Evolutionary conservation across 1,284 basidiomycete genomes (phyloP).

Genomic region (Sanguinoderma infundibulare): DNA sequence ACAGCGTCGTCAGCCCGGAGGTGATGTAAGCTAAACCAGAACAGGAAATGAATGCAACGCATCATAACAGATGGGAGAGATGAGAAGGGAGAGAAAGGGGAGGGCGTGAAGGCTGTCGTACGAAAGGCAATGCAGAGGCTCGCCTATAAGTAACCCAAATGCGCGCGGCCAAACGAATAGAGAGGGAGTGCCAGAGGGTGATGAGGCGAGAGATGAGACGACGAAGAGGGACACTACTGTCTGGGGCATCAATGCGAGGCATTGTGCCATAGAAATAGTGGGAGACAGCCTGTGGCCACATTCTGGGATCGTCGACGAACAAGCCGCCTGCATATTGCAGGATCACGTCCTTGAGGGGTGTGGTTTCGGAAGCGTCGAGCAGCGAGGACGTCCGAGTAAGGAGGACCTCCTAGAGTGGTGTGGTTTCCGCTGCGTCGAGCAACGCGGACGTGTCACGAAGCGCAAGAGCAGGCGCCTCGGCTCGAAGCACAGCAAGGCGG

Average conservation of each 20-base stretch:
- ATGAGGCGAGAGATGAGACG: not conserved
- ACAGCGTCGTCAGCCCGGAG: no score
- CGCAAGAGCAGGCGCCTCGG: not conserved
- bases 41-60: no score
- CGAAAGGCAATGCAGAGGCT: not conserved
- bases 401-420: not conserved
- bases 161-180: not conserved
- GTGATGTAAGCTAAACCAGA: no score
- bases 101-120: not conserved
- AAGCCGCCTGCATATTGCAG: no score
- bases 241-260: not conserved
- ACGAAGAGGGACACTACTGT: not conserved
- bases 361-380: not conserved
- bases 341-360: no score
- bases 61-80: constrained; percentile 1
- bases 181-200: not conserved
- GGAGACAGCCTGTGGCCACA: no score
- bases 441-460: not conserved
- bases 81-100: not conserved
- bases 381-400: not conserved
- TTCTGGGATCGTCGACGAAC: no score
- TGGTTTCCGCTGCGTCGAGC: not conserved
- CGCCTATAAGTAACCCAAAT: not conserved
- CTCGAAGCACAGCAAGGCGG: not conserved
- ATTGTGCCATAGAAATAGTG: not conserved